phyloP scores from a whole-genome alignment of 768 basidiomycete species.

The Rhodosporidiobolus sp. region DNA sequence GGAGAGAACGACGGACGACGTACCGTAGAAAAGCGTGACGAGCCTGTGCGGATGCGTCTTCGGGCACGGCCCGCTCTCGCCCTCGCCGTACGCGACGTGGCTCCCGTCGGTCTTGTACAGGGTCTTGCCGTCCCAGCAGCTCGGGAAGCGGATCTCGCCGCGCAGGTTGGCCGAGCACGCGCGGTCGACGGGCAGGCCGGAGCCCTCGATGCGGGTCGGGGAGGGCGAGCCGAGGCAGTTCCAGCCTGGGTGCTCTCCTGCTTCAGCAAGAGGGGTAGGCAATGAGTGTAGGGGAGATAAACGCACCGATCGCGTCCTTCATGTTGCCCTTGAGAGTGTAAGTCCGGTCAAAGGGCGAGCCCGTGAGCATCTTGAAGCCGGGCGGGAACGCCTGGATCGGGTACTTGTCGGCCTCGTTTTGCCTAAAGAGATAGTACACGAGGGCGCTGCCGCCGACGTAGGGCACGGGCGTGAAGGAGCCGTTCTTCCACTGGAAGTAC shows the following conservation, averaged over 20 bases:
- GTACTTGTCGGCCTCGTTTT: conserved; percentile 45
- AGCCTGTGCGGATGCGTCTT: conserved; percentile 23
- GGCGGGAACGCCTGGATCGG: conserved; percentile 49
- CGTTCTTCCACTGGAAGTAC: conserved; percentile 14
- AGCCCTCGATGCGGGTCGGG: conserved; percentile 8
- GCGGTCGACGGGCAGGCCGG: conserved; percentile 36
- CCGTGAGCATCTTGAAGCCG: conserved; percentile 51
- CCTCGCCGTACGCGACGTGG: conserved; percentile 49
- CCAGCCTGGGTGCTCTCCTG: conserved; percentile 5
- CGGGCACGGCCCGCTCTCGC: conserved; percentile 34
- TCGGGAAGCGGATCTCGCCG: conserved; percentile 51
- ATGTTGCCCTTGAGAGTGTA: conserved; percentile 45
- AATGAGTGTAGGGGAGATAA: conserved; percentile 40
- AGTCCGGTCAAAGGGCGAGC: conserved; percentile 47
- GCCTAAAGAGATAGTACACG: conserved; percentile 48
- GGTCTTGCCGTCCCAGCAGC: conserved; percentile 51
- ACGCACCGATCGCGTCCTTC: conserved; percentile 46
- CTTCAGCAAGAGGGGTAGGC: neutral
- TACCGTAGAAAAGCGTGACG: conserved; percentile 27
- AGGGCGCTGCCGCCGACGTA: conserved; percentile 38
- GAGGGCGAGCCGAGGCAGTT: conserved; percentile 15
- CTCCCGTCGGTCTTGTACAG: conserved; percentile 48
- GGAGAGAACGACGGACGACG: neutral
- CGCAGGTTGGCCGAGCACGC: conserved; percentile 50
- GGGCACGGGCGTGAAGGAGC: conserved; percentile 11